A percentile compares a stretch with the other conserved stretches of the same genome.
phyloP scores from a whole-genome alignment of 495 filamentous ascomycete genomes.

The Alectoria sarmentosa region DNA sequence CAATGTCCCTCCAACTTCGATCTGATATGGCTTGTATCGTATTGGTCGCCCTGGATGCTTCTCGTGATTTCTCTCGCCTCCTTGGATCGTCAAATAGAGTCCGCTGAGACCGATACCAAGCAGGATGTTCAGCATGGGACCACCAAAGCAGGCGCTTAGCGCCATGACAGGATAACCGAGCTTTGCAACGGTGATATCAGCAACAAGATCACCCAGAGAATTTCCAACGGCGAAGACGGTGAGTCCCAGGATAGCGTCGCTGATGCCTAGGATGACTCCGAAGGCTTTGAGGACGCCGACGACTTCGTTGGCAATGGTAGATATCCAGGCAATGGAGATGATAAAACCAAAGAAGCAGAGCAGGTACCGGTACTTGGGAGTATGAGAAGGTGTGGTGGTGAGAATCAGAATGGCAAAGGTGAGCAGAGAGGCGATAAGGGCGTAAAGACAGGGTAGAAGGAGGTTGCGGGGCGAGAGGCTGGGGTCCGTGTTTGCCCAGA shows the following conservation, averaged over 20 bases:
- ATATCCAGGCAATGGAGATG: conserved; percentile 92
- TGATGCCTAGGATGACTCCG: conserved; percentile 87
- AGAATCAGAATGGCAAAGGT: conserved; percentile 55
- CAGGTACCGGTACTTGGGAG: conserved; percentile 63
- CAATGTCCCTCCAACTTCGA: conserved; percentile 76
- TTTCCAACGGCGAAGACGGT: conserved; percentile 98
- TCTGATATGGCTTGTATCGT: conserved; percentile 58
- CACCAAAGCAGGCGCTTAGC: conserved; percentile 86
- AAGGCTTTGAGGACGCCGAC: conserved; percentile 92
- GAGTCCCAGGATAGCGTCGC: conserved; percentile 89
- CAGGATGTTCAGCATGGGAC: conserved; percentile 95
- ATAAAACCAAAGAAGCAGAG: conserved; percentile 87
- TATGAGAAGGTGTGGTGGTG: conserved; percentile 48
- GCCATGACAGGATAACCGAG: conserved; percentile 98
- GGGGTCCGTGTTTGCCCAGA: conserved; percentile 63
- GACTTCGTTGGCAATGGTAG: conserved; percentile 91
- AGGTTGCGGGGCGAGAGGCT: conserved; percentile 46
- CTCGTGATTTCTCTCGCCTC: conserved; percentile 44
- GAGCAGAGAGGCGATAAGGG: conserved; percentile 61
- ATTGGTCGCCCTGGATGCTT: conserved; percentile 51
- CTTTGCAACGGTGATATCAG: conserved; percentile 87
- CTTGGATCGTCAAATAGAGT: conserved; percentile 61
- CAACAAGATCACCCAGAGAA: conserved; percentile 88
- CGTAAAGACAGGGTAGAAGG: conserved; percentile 56
- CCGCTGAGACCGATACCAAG: conserved; percentile 88